These are phyloP conservation scores for Fusarium heterosporum DNA, from an alignment of 2,329 filamentous ascomycete genomes.

Conservation along the genomic window DNA sequence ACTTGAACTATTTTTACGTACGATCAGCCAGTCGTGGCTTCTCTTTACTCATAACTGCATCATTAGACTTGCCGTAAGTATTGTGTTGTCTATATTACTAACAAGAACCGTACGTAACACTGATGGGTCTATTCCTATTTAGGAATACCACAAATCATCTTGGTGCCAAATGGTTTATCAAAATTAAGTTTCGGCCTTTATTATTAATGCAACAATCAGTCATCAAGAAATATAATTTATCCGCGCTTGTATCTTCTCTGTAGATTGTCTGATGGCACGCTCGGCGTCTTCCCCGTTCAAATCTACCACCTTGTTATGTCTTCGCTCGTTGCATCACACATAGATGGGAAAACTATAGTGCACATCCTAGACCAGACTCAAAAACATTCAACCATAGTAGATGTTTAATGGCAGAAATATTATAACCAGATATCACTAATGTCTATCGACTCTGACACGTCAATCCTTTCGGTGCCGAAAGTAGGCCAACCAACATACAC, in stretches of 20 bases:
- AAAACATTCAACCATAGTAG: too few relatives aligned
- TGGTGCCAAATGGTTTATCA: not conserved
- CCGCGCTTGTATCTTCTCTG: too few relatives aligned
- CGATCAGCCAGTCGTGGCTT: not conserved
- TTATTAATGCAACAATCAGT: constrained; percentile 6
- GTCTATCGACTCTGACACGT: too few relatives aligned
- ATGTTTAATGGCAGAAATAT: too few relatives aligned
- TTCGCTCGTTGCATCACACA: too few relatives aligned
- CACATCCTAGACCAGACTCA: too few relatives aligned
- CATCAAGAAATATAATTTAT: not conserved
- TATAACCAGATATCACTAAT: too few relatives aligned
- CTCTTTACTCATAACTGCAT: constrained; percentile 14
- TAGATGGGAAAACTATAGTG: too few relatives aligned
- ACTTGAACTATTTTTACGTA: not conserved
- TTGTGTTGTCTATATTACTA: constrained; percentile 11
- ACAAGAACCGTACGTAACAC: constrained; percentile 26
- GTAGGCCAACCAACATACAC: too few relatives aligned
- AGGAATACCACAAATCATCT: not conserved
- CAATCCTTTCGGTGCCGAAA: too few relatives aligned
- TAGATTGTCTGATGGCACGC: not conserved
- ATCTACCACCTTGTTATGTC: not conserved
- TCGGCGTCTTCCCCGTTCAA: not conserved
- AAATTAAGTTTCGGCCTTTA: accelerated
- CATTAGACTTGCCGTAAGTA: constrained; percentile 3
- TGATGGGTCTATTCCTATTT: not conserved